Evolutionary conservation across 2,329 filamentous ascomycete species (phyloP), one percentile per base, ranked within the genome.

Genomic region (Verticillium longisporum): DNA sequence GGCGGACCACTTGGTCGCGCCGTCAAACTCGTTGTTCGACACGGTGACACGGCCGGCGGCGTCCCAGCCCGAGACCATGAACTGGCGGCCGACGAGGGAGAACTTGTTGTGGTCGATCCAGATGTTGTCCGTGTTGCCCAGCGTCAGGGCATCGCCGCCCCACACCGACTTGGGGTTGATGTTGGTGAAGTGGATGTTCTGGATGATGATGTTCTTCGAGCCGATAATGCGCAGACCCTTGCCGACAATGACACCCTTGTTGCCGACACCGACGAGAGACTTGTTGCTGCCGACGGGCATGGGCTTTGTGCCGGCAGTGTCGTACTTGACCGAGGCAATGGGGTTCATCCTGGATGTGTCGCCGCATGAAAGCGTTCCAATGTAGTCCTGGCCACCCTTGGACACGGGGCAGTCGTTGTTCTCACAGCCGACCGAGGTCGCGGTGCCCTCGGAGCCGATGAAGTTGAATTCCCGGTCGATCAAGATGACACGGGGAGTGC

Each of bases 171-270:
- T 73, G 3, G 75, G 67, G 70, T 79, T 78, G 56, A 81, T 72
- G 33, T 71, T 57, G 63, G 77, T 78, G 63, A 82, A 74, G 57
- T 75, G 75, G 10, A 83, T 66, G 68, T 83, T 83, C 57, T 78
- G 79, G 58, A 83, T 73, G 62, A 83, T 82, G 61, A 83, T 78
- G 66, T 83, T 83, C 65, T 71, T 76, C 31, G 57, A 60, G 32
- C 71, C 72, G 11, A 71, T 70, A 64, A 83, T 70, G 31, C 73
- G 75, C 21, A 83, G 71, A 10, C 76, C 77, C 66, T 78, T 73
- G 62, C 77, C 74, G 26, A 69, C 68, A 3, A 71, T 64, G 0
- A 70, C 64, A 21, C 67, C 69, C 60, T 69, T 66, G 6, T 64
- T 65, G 32, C 67, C 68, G 13, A 63, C 61, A 11, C 69, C 64